Base-by-base conservation (phyloP, 495 filamentous ascomycete species). In the Xylaria palmicola region DNA sequence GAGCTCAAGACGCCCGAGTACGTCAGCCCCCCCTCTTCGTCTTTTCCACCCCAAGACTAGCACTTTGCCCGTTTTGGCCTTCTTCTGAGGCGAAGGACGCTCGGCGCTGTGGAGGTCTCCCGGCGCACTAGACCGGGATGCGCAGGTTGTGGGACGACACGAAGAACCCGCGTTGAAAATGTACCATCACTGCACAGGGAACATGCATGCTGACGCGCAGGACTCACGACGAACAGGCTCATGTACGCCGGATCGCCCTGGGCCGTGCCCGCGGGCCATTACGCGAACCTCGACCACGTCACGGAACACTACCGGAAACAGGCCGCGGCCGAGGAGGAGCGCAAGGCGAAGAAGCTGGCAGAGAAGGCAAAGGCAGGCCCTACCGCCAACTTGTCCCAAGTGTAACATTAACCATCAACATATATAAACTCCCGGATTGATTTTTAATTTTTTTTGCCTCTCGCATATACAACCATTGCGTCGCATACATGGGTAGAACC, bases 1-100 rank as follows among this genome's bases (percentile, higher is more conserved):
- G 79, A 82, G 57, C 69, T 81, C 56, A 74, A 63, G 59, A 78
- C 66, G 44, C 79, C 79, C 24, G 79, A 82, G 79, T 82, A 79
- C 32, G 79, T 79, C 41, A 22, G 37, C 12, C 55, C 32, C 13
- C 17, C 36, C 39, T 40, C 30, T 10, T 39, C 24, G 1, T 17
- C 17, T 4, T 12, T 17, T n/a, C 13, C 19, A 57, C n/a, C n/a
- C n/a, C n/a, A n/a, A n/a, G n/a, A n/a, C n/a, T n/a, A n/a, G n/a
- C n/a, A n/a, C n/a, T n/a, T n/a, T n/a, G n/a, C n/a, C n/a, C n/a
- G n/a, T n/a, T n/a, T n/a, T n/a, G n/a, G n/a, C n/a, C n/a, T n/a
- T n/a, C n/a, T n/a, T n/a, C n/a, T n/a, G n/a, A n/a, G n/a, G n/a
- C n/a, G n/a, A n/a, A n/a, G n/a, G n/a, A n/a, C n/a, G n/a, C n/a